phyloP scores from a whole-genome alignment of 2,329 filamentous ascomycete species.

The Calycina marina region DNA sequence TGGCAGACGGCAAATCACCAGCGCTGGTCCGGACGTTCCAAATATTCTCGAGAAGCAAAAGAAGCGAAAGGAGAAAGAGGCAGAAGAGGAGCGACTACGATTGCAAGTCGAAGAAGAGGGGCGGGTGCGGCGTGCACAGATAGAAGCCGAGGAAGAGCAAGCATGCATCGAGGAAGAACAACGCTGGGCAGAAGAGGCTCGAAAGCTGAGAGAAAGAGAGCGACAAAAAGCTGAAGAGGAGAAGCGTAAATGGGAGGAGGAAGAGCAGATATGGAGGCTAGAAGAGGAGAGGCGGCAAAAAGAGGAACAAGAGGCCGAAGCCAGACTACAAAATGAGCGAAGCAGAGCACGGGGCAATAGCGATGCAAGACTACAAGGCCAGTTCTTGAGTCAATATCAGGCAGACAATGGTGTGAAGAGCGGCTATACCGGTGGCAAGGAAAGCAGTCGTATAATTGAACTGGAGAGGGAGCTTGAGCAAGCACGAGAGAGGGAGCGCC shows the following conservation, averaged over 20 bases:
- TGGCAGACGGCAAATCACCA: constrained; percentile 82
- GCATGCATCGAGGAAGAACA: constrained; percentile 48
- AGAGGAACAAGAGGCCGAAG: constrained; percentile 62
- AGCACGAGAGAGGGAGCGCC: constrained; percentile 50
- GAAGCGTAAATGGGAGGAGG: constrained; percentile 62
- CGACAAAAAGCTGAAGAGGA: constrained; percentile 48
- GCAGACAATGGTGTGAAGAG: constrained; percentile 41
- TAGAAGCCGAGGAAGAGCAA: constrained; percentile 43
- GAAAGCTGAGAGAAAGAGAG: constrained; percentile 41
- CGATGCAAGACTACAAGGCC: constrained; percentile 60
- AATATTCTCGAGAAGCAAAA: constrained; percentile 76
- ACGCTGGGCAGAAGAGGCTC: constrained; percentile 51
- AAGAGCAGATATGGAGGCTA: constrained; percentile 61
- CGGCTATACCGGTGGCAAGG: constrained; percentile 26
- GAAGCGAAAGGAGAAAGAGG: constrained; percentile 37
- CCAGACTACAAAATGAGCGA: constrained; percentile 51
- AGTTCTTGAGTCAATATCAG: constrained; percentile 78
- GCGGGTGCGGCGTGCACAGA: constrained; percentile 29
- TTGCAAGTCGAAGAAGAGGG: constrained; percentile 33
- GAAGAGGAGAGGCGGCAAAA: constrained; percentile 57
- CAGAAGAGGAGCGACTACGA: constrained; percentile 44
- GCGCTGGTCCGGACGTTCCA: constrained; percentile 62
- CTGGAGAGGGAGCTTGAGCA: constrained; percentile 60
- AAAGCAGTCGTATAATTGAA: constrained; percentile 60
- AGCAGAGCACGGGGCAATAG: constrained; percentile 41